These are phyloP conservation scores for Solanum appendiculatum DNA, from an alignment of 257 asterid genomes.

Conservation along the genomic window DNA sequence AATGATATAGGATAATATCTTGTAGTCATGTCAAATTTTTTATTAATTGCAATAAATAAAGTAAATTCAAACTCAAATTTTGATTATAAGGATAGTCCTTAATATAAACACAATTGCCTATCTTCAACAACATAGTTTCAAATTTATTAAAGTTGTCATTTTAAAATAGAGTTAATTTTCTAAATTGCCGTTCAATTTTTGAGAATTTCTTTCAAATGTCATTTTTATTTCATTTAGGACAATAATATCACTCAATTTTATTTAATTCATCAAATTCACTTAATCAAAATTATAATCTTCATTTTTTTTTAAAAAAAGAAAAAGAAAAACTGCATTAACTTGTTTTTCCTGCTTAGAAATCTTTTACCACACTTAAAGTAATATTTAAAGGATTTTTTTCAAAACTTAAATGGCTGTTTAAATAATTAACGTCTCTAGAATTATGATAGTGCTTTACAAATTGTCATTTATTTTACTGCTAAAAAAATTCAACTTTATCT, in stretches of 20 bases:
- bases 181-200: neutral
- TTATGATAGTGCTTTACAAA: neutral
- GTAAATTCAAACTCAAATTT: neutral
- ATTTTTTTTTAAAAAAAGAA: too few relatives aligned
- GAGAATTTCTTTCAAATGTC: neutral
- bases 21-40: neutral
- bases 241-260: neutral
- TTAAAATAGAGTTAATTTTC: neutral
- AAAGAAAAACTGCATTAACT: neutral
- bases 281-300: neutral
- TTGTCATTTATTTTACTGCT: neutral
- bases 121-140: neutral
- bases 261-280: neutral
- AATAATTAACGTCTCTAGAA: neutral
- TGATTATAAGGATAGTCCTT: neutral
- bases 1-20: too few relatives aligned
- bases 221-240: neutral
- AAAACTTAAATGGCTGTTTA: neutral
- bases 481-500: neutral
- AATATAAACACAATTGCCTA: neutral
- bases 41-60: too few relatives aligned
- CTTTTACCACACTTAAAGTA: neutral
- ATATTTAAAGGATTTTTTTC: neutral
- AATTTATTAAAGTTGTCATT: neutral
- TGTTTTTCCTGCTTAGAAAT: neutral